Conservation (phyloP, 129 eudicot genomes). For the Tagetes patula region DNA sequence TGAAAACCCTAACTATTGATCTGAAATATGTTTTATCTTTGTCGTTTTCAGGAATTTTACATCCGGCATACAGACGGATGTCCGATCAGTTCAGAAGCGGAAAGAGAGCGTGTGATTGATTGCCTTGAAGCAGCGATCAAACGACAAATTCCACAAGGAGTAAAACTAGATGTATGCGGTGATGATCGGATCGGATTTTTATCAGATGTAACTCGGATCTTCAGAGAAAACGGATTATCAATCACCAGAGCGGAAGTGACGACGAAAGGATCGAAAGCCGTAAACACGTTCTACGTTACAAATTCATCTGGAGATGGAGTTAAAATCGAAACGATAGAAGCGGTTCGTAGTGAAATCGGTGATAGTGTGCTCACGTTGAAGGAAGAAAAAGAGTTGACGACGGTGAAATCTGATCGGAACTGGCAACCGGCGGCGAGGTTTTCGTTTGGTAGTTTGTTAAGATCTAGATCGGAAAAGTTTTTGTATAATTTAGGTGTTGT, state of each 20-base stretch:
- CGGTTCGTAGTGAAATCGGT: slow-evolving; percentile 58
- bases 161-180: slow-evolving; percentile 56
- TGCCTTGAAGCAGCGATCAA: slow-evolving; percentile 82
- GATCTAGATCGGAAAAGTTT: slow-evolving; percentile 67
- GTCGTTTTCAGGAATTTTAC: slow-evolving; percentile 60
- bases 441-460: slow-evolving; percentile 51
- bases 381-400: slow-evolving; percentile 32
- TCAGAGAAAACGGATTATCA: slow-evolving; percentile 77
- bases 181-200: slow-evolving; percentile 76
- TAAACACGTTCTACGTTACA: slow-evolving; percentile 63
- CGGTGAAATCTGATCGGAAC: slow-evolving; percentile 24
- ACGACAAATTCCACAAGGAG: slow-evolving; percentile 67
- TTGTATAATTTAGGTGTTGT: slow-evolving; percentile 73
- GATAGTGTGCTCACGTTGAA: slow-evolving; percentile 45
- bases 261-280: slow-evolving; percentile 62
- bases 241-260: slow-evolving; percentile 79
- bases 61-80: slow-evolving; percentile 78
- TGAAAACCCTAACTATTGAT: background rate
- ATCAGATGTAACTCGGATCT: slow-evolving; percentile 74
- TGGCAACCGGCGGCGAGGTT: slow-evolving; percentile 44
- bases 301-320: slow-evolving; percentile 63
- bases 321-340: slow-evolving; percentile 58
- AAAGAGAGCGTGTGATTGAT: slow-evolving; percentile 66
- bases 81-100: slow-evolving; percentile 87
- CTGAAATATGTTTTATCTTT: background rate